Percentiles rank a stretch among this genome's conserved stretches.
phyloP scores from a whole-genome alignment of 768 basidiomycete species.

The Tylopilus plumbeoviolaceoides region DNA sequence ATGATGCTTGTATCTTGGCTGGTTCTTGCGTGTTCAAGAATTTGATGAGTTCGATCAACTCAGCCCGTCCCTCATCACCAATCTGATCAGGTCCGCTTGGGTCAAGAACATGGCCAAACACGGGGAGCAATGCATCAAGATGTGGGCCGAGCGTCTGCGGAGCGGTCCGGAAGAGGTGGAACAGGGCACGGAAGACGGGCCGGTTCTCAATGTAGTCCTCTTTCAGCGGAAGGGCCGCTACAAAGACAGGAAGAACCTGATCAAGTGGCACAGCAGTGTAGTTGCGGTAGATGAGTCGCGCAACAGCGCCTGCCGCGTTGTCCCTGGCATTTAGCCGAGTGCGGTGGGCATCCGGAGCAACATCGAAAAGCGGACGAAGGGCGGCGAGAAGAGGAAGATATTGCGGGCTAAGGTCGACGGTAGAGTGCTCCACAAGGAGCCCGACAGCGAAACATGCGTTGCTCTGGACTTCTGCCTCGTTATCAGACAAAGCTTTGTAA shows the following conservation, averaged over 20 bases:
- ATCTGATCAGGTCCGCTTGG: slow-evolving; percentile 72
- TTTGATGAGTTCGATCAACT: slow-evolving; percentile 70
- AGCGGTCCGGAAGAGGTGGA: slow-evolving; percentile 80
- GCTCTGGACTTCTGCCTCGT: slow-evolving; percentile 90
- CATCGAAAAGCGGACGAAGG: slow-evolving; percentile 77
- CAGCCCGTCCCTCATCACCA: slow-evolving; percentile 70
- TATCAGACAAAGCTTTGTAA: slow-evolving; percentile 75
- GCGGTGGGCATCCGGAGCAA: slow-evolving; percentile 57
- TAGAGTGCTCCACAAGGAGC: slow-evolving; percentile 83
- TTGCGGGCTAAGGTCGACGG: slow-evolving; percentile 76
- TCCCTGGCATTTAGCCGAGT: slow-evolving; percentile 83
- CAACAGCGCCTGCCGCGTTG: slow-evolving; percentile 94
- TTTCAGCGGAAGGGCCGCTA: slow-evolving; percentile 78
- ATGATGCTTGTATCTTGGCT: slow-evolving; percentile 76
- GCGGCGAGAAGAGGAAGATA: slow-evolving; percentile 74
- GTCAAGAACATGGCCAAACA: slow-evolving; percentile 82
- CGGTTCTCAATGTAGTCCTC: slow-evolving; percentile 89
- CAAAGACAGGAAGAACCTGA: slow-evolving; percentile 82
- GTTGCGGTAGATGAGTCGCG: slow-evolving; percentile 82
- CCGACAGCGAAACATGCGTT: slow-evolving; percentile 95
- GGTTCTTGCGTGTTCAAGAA: slow-evolving; percentile 74
- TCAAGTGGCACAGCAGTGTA: slow-evolving; percentile 77
- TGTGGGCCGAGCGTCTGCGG: slow-evolving; percentile 65
- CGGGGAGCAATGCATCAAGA: slow-evolving; percentile 73
- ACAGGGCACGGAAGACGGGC: slow-evolving; percentile 83